Evolutionary conservation across 2,329 filamentous ascomycete species (phyloP), one percentile per base, ranked within the genome.

Genomic region (Fusarium multiceps): DNA sequence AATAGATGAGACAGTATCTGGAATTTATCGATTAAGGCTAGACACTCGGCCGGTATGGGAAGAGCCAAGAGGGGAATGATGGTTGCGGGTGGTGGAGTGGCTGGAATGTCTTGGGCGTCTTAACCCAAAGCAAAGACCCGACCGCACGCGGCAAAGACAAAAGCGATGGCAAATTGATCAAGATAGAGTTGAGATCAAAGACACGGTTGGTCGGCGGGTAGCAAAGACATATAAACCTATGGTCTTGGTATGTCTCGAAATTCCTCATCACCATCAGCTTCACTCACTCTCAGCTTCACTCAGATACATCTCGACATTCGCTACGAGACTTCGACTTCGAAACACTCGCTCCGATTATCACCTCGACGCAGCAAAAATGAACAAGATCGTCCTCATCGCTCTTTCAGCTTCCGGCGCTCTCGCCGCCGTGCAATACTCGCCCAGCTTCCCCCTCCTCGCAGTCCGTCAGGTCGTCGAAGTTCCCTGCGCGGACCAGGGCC

Each of bases 361-460:
- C 11, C 13, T 23, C 32, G 5, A 13, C 5, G 4, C 27, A 20
- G 10, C 30, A 34, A 45, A 18, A 32, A 58, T 78, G 76, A 71
- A 73, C 66, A 77, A 73, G 66, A 13, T 74, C 28, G 20, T 75
- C 28, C 18, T 78, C 53, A 20, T 76, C 43, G 55, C 63, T 10
- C 63, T 78, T 25, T 69, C 70, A 25, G 65, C 69, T 25, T 51
- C 68, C 3, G 63, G 65, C 21, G 65, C 55, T 12, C 40, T 76
- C 46, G 75, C 74, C 14, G 18, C 45, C 1, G 37, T 66, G 8
- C 50, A 63, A 34, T 51, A 69, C 7, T 53, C 63, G 16, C 63
- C 61, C 16, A 61, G 37, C 46, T 63, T 62, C 37, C 66, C 65
- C 5, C 57, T 72, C 21, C 68, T 74, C 48, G 32, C 47, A 8